phyloP scores from a whole-genome alignment of 352 stramenopile species.

The Albugo laibachii region DNA sequence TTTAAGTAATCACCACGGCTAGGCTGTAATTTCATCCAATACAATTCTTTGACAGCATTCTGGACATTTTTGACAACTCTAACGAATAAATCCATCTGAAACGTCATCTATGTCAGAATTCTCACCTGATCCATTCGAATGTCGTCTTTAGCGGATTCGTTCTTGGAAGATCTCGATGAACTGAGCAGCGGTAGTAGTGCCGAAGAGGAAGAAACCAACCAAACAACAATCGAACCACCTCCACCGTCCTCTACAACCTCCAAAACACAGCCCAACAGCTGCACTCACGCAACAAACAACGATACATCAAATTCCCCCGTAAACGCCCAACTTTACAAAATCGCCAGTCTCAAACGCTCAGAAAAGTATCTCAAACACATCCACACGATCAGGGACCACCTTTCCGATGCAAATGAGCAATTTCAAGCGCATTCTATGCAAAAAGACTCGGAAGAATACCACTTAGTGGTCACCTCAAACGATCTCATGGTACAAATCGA shows the following conservation, averaged over 20 bases:
- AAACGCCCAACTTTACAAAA: slow-evolving; percentile 25
- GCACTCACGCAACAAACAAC: slow-evolving; percentile 11
- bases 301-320: slow-evolving; percentile 14
- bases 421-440: slow-evolving; percentile 16
- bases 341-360: slow-evolving; percentile 58
- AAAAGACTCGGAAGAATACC: slow-evolving; percentile 54
- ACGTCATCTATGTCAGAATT: no score
- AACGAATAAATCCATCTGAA: no score
- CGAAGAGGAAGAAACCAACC: slow-evolving; percentile 24
- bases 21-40: no score
- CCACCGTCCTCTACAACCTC: slow-evolving; percentile 5
- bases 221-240: slow-evolving; percentile 6
- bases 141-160: slow-evolving; percentile 73
- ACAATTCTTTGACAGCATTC: no score
- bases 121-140: slow-evolving; percentile 14
- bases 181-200: slow-evolving; percentile 62
- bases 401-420: slow-evolving; percentile 13
- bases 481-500: slow-evolving; percentile 86
- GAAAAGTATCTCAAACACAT: slow-evolving; percentile 49
- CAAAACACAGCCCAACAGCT: slow-evolving; percentile 5
- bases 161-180: slow-evolving; percentile 79
- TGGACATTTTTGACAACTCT: no score
- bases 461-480: slow-evolving; percentile 81
- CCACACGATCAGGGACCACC: slow-evolving; percentile 35
- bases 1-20: neutral